Evolutionary conservation across 2,329 filamentous ascomycete species (phyloP).

Genomic region (Aurifilum marmelostoma): DNA sequence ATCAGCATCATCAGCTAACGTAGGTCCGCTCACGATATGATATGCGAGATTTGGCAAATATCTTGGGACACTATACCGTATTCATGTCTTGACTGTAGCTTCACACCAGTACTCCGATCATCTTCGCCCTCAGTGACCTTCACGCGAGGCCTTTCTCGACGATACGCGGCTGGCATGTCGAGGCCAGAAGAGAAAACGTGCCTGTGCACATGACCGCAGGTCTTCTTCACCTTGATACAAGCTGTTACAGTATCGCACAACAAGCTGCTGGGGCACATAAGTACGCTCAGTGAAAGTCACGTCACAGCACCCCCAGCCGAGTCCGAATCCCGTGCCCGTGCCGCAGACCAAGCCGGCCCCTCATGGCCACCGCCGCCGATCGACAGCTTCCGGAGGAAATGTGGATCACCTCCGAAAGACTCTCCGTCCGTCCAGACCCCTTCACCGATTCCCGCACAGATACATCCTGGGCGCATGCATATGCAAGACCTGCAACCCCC

Average conservation of each 20-base stretch:
- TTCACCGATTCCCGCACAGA: background rate
- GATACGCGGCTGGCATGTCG: background rate
- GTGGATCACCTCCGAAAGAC: background rate
- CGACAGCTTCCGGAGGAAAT: background rate
- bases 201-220: background rate
- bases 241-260: background rate
- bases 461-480: background rate
- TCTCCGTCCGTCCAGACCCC: background rate
- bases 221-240: background rate
- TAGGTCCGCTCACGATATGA: background rate
- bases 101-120: background rate
- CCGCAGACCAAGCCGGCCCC: background rate
- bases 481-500: background rate
- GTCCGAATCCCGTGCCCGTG: background rate
- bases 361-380: slow-evolving; percentile 1
- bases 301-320: background rate
- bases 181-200: background rate
- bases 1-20: background rate
- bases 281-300: background rate
- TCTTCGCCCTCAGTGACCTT: background rate
- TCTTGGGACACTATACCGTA: background rate
- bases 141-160: background rate
- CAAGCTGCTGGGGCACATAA: background rate
- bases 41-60: background rate
- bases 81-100: background rate